phyloP scores from a whole-genome alignment of 495 filamentous ascomycete species.

The Hypomontagnella monticulosa region DNA sequence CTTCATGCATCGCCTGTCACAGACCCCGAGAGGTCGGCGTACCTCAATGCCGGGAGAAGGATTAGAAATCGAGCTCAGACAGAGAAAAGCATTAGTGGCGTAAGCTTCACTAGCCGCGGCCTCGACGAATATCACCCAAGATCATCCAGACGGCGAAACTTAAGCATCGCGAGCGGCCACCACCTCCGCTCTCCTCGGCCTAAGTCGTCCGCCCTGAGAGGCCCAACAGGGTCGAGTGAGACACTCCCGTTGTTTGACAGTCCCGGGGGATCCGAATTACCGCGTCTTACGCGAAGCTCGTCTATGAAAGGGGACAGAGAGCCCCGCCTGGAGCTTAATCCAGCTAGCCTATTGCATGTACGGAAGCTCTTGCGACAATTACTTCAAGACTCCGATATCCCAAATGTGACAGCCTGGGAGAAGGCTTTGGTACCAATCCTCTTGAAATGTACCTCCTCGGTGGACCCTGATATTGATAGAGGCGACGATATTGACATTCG shows the following conservation, averaged over 20 bases:
- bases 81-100: constrained; percentile 72
- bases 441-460: constrained; percentile 90
- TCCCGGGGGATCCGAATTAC: constrained; percentile 50
- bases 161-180: constrained; percentile 78
- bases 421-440: constrained; percentile 91
- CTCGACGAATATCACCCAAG: constrained; percentile 66
- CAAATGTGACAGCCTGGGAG: constrained; percentile 82
- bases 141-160: constrained; percentile 73
- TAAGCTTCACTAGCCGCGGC: constrained; percentile 67
- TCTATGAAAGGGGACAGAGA: constrained; percentile 82
- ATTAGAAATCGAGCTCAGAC: constrained; percentile 71
- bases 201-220: constrained; percentile 55
- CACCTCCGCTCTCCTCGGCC: constrained; percentile 73
- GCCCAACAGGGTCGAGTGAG: constrained; percentile 53
- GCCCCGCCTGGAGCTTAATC: constrained; percentile 82
- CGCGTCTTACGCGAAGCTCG: constrained; percentile 79
- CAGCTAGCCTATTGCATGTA: constrained; percentile 87
- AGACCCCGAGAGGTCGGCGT: constrained; percentile 58
- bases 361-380: constrained; percentile 84
- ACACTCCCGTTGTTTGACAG: constrained; percentile 53
- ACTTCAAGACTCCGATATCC: constrained; percentile 76
- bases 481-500: constrained; percentile 97
- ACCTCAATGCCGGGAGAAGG: constrained; percentile 74
- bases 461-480: constrained; percentile 87
- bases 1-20: constrained; percentile 51